Base-by-base conservation (phyloP, 306 rosid species). In the Inga leiocalycina region DNA sequence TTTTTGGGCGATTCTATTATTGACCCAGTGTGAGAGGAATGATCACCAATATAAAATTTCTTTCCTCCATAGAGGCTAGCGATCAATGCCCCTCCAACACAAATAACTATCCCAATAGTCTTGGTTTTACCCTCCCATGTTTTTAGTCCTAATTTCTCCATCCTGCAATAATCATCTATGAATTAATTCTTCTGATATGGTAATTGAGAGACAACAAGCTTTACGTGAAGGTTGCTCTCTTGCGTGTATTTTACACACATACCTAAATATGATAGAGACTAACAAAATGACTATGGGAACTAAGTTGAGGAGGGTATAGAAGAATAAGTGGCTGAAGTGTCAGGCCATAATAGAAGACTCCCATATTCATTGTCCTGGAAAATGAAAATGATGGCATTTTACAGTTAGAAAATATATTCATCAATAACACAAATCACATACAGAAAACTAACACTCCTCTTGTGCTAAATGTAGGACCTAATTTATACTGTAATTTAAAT, bases 251-350 rank as follows among this genome's bases (percentile, higher is more conserved):
- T 16, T 17, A 52, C 22, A 16, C 22, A 52, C 6, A 32, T 81
- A 91, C 93, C 93, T 44, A 76, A 48, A 79, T 35, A 91, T 43
- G 77, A 85, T 64, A 4, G 94, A 91, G 32, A 81, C 61, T 15
- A 85, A 10, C 78, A 91, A 94, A 30, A 97, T 92, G 78, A 48
- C 85, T 6, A 90, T 86, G 3, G 94, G 97, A 65, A 92, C 51
- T 15, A 94, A 65, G 86, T 89, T 94, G 74, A 94, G 94, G 74
- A 91, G 88, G 59, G 76, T 94, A 92, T 34, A 24, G 81, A 56
- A 20, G 95, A 81, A 78, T 94, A 92, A 6, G 97, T 85, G 35
- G 97, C 94, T 3, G 94, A 49, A 20, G 95, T 94, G 82, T 91
- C 93, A 94, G 85, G 11, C 98, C 98, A 82, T 84, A 89, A 65